These are phyloP conservation scores for Colletotrichum nymphaeae DNA, from an alignment of 2,329 filamentous ascomycete species.

Conservation along the genomic window DNA sequence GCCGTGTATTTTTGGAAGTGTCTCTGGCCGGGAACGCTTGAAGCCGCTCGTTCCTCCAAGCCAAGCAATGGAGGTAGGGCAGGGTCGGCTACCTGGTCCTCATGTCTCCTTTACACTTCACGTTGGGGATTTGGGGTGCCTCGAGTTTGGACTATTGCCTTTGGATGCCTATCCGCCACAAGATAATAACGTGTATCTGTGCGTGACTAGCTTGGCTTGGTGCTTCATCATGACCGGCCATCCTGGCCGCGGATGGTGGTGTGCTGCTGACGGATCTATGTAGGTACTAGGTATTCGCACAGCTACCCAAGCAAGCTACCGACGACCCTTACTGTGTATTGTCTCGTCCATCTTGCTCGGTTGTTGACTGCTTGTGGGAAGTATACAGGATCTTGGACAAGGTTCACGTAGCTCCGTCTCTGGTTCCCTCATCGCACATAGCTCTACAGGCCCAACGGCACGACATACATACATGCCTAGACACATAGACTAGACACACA, in stretches of 20 bases:
- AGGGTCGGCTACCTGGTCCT: background rate
- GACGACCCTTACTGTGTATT: background rate
- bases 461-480: background rate
- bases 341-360: background rate
- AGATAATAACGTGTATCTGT: background rate
- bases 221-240: background rate
- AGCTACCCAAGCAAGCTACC: background rate
- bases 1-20: slow-evolving; percentile 10
- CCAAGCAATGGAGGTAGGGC: slow-evolving; percentile 4
- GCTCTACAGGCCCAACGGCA: background rate
- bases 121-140: background rate
- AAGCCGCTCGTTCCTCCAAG: slow-evolving; percentile 11
- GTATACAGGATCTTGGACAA: background rate
- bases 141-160: background rate
- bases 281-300: too few relatives aligned
- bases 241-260: background rate
- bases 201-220: background rate
- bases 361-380: background rate
- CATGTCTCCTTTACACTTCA: background rate
- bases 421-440: background rate
- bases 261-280: background rate
- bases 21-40: slow-evolving; percentile 16
- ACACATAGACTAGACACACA: background rate
- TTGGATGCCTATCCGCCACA: background rate
- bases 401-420: background rate